Evolutionary conservation across 2,329 filamentous ascomycete genomes (phyloP).

Genomic region (Colletotrichum sp.): DNA sequence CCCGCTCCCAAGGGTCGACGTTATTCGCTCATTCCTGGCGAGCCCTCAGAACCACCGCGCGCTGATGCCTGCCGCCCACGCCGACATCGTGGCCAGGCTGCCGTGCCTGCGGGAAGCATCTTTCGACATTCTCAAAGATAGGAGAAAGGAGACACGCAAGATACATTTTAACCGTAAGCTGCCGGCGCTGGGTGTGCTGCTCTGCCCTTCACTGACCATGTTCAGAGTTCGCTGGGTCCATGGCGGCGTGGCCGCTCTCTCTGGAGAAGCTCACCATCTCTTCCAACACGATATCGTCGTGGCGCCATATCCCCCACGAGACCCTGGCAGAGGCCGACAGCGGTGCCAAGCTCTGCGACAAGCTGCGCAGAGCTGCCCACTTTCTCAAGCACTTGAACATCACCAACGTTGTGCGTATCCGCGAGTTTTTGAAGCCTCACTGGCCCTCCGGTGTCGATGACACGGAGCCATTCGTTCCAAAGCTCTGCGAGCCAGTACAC

Average conservation of each 20-base stretch:
- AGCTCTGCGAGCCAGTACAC: conserved; percentile 4
- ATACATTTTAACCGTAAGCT: conserved; percentile 19
- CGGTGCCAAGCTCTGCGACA: conserved; percentile 16
- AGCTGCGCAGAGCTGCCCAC: conserved; percentile 15
- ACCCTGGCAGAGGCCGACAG: conserved; percentile 21
- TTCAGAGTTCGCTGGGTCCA: conserved; percentile 17
- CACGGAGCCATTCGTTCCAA: conserved; percentile 8
- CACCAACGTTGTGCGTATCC: conserved; percentile 23
- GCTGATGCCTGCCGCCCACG: conserved; percentile 24
- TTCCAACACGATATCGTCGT: conserved; percentile 24
- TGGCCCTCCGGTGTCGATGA: conserved; percentile 22
- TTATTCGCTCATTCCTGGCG: conserved; percentile 22
- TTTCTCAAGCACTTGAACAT: conserved; percentile 21
- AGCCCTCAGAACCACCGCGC: conserved; percentile 20
- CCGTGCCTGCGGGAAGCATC: conserved; percentile 16
- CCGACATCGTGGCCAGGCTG: conserved; percentile 25
- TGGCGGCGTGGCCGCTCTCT: conserved; percentile 22
- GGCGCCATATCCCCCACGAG: conserved; percentile 26
- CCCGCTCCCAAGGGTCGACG: conserved; percentile 22
- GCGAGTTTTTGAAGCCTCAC: conserved; percentile 22
- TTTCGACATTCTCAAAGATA: conserved; percentile 23
- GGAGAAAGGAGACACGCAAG: conserved; percentile 10
- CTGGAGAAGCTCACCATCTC: conserved; percentile 21
- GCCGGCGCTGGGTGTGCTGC: background rate
- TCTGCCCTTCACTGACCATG: background rate